Percentiles rank a stretch among this genome's conserved stretches.
Evolutionary conservation across 2,329 filamentous ascomycete species (phyloP).

Genomic region (Juglanconis juglandina): DNA sequence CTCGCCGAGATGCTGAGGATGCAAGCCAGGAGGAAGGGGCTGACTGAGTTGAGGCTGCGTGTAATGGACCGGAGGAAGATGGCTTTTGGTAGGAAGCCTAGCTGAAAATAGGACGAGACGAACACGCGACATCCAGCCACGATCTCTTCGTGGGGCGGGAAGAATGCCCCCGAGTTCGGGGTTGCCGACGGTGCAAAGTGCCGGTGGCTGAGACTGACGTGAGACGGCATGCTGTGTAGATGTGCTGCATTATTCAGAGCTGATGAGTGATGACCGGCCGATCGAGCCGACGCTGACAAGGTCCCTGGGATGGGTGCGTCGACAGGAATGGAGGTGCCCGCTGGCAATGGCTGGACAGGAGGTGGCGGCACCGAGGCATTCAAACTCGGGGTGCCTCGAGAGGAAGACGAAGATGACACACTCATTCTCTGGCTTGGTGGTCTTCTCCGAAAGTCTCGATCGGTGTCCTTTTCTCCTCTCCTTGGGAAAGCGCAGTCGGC

Average conservation of each 20-base stretch:
- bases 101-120: constrained; percentile 29
- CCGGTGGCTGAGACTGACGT: constrained; percentile 3
- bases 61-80: constrained; percentile 28
- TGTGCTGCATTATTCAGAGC: constrained; percentile 2
- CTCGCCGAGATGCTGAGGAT: constrained; percentile 30
- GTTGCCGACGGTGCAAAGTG: not conserved
- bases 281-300: not conserved
- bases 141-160: constrained; percentile 25
- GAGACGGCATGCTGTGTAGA: not conserved
- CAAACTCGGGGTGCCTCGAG: constrained; percentile 2
- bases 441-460: constrained; percentile 16
- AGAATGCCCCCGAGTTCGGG: constrained; percentile 2
- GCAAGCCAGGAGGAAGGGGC: constrained; percentile 27
- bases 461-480: constrained; percentile 17
- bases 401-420: constrained; percentile 12
- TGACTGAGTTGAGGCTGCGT: constrained; percentile 21
- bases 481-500: constrained; percentile 15
- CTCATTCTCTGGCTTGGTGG: constrained; percentile 12
- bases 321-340: constrained; percentile 6
- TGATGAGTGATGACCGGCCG: not conserved
- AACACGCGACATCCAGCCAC: constrained; percentile 28
- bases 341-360: constrained; percentile 10
- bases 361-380: constrained; percentile 2
- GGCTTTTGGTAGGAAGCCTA: constrained; percentile 31
- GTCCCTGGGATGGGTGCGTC: constrained; percentile 7